Evolutionary conservation across 2,329 filamentous ascomycete genomes (phyloP).

Genomic region (Dothideomycetes sp.): DNA sequence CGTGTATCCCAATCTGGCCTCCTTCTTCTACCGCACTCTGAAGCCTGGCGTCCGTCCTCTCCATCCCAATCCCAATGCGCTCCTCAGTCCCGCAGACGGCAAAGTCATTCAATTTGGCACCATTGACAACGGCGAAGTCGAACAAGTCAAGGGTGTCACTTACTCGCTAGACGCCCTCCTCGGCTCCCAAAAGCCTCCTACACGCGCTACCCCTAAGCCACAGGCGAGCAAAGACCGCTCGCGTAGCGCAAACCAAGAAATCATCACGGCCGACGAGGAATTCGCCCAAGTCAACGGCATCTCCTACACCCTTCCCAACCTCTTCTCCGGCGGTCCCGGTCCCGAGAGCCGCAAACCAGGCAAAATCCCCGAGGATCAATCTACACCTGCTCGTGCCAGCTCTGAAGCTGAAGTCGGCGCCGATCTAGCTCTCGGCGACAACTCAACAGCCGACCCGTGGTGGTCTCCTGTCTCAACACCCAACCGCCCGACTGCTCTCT

Average conservation of each 20-base stretch:
- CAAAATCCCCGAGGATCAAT: conserved; percentile 54
- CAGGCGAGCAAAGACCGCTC: conserved; percentile 23
- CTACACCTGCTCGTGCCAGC: conserved; percentile 55
- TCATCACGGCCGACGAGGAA: conserved; percentile 75
- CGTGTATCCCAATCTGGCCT: conserved; percentile 81
- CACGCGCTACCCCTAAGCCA: conserved; percentile 39
- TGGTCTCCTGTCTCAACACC: conserved; percentile 29
- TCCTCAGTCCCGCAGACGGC: conserved; percentile 85
- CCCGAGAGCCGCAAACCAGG: conserved; percentile 1
- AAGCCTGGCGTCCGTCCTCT: conserved; percentile 82
- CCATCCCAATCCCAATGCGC: conserved; percentile 67
- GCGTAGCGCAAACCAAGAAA: conserved; percentile 45
- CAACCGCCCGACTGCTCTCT: conserved; percentile 56
- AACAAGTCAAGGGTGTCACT: conserved; percentile 98
- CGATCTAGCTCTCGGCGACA: conserved; percentile 57
- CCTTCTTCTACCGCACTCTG: conserved; percentile 93
- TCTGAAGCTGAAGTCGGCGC: conserved; percentile 76
- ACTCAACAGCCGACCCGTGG: conserved; percentile 43
- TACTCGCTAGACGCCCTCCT: conserved; percentile 91
- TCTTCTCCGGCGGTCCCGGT: conserved; percentile 61
- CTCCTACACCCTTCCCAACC: conserved; percentile 79
- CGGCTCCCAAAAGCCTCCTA: conserved; percentile 43
- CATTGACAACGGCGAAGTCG: conserved; percentile 88
- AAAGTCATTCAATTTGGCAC: conserved; percentile 83
- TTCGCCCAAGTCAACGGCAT: conserved; percentile 94